phyloP scores from a whole-genome alignment of 2,329 filamentous ascomycete genomes.

The Colletotrichum magnum region DNA sequence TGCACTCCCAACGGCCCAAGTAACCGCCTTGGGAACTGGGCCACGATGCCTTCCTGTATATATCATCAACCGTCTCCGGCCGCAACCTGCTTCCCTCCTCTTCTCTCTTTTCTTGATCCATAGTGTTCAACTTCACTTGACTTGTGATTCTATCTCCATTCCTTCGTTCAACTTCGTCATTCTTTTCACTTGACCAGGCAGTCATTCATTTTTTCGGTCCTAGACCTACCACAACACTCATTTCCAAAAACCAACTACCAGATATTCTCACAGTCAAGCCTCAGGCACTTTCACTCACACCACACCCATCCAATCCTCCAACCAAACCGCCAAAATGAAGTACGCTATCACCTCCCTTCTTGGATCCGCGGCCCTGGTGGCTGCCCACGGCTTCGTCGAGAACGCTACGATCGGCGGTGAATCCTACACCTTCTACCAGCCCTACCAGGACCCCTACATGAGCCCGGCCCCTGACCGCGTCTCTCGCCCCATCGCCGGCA shows the following conservation, averaged over 20 bases:
- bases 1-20: constrained; percentile 20
- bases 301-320: neutral
- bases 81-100: neutral
- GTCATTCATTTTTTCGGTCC: constrained; percentile 40
- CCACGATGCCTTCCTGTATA: constrained; percentile 30
- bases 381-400: constrained; percentile 65
- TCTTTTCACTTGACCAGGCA: constrained; percentile 41
- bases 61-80: constrained; percentile 24
- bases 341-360: constrained; percentile 44
- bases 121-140: constrained; percentile 41
- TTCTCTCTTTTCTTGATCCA: constrained; percentile 17
- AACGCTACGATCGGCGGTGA: constrained; percentile 58
- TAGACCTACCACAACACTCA: constrained; percentile 34
- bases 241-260: constrained; percentile 20
- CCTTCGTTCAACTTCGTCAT: constrained; percentile 39
- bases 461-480: constrained; percentile 61
- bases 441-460: constrained; percentile 60
- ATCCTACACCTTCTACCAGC: constrained; percentile 52
- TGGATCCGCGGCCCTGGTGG: constrained; percentile 55
- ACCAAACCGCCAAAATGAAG: constrained; percentile 39
- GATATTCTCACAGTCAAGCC: constrained; percentile 38
- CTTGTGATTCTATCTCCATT: constrained; percentile 41
- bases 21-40: constrained; percentile 29
- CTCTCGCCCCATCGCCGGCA: constrained; percentile 69
- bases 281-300: constrained; percentile 15